Conservation (phyloP, 139 green algal species). For the Nannochloris sp. region DNA sequence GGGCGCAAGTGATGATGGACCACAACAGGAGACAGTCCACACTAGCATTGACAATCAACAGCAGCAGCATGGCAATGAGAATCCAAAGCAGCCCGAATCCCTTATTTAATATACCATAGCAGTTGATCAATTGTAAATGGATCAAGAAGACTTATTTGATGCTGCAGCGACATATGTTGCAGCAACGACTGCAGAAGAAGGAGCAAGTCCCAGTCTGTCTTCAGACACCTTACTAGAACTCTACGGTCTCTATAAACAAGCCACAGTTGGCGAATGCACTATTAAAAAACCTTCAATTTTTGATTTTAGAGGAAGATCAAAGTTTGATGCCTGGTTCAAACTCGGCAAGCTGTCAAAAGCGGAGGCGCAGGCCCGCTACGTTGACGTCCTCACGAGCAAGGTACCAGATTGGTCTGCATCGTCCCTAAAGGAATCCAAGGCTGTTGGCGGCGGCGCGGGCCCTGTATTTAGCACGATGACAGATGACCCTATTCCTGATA, state of each 20-base stretch:
- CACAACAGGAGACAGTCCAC: too few relatives aligned
- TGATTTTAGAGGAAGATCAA: conserved; percentile 25
- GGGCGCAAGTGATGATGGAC: too few relatives aligned
- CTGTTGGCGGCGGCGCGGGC: conserved; percentile 1
- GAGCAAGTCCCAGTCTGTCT: too few relatives aligned
- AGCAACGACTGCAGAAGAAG: too few relatives aligned
- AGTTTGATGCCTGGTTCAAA: conserved; percentile 31
- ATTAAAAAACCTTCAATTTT: conserved; percentile 32
- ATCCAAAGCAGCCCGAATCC: too few relatives aligned
- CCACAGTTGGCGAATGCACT: conserved; percentile 29
- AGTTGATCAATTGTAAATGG: conserved; percentile 2
- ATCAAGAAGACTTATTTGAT: conserved; percentile 20
- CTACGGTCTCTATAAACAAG: conserved; percentile 49
- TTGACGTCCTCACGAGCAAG: conserved; percentile 6
- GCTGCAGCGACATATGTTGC: conserved; percentile 24
- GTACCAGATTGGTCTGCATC: conserved; percentile 9
- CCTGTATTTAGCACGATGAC: conserved; percentile 19
- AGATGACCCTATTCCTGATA: conserved; percentile 5
- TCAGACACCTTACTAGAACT: conserved; percentile 21
- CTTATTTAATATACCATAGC: too few relatives aligned
- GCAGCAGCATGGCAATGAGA: too few relatives aligned
- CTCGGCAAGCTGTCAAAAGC: not conserved
- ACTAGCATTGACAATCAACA: too few relatives aligned
- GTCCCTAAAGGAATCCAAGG: not conserved
- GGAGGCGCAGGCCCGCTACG: conserved; percentile 15